Base-by-base conservation (phyloP, 306 rosid species). In the Quercus alba region DNA sequence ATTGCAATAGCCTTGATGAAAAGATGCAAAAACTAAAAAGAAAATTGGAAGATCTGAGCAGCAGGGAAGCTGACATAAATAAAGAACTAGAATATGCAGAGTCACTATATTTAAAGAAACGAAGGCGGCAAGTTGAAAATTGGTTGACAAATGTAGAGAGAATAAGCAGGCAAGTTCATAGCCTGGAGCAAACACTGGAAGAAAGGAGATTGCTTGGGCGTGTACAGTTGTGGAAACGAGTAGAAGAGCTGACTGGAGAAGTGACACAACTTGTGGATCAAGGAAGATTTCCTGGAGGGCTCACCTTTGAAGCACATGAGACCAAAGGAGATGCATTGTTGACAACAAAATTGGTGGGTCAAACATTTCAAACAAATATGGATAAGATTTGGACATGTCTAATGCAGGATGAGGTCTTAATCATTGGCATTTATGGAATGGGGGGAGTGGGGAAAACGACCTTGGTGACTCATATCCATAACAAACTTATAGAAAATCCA, bases 391-490 rank as follows among this genome's bases (percentile, higher is more conserved):
- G 71, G 63, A 6, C 8, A 0, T 71, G 72, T 19, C 4, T 77
- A 12, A 26, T 1, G 56, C 67, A 75, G 46, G 75, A 70, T 0
- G 4, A 25, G 41, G 80, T 75, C 41, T 57, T n/a, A 11, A 56
- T 0, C 66, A 64, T 85, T 72, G 87, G 82, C 0, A 2, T 85
- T 4, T 18, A 73, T 49, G 88, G 88, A 26, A 85, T 78, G 77
- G 88, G 81, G 1, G 85, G 91, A 11, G 80, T 77, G 7, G 88
- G 91, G 1, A 87, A 57, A 70, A 85, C 88, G 28, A 63, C 74
- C 3, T 23, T 87, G 3, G 81, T 77, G 14, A 72, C 58, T 3
- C 77, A 75, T 18, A 18, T 87, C 6, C 49, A 71, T 51, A 35
- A 74, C 23, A 64, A 67, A 57, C 25, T 84, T 67, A 30, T 5